Evolutionary conservation across 2,329 filamentous ascomycete species (phyloP).

Genomic region (Trichoderma citrinoviride): DNA sequence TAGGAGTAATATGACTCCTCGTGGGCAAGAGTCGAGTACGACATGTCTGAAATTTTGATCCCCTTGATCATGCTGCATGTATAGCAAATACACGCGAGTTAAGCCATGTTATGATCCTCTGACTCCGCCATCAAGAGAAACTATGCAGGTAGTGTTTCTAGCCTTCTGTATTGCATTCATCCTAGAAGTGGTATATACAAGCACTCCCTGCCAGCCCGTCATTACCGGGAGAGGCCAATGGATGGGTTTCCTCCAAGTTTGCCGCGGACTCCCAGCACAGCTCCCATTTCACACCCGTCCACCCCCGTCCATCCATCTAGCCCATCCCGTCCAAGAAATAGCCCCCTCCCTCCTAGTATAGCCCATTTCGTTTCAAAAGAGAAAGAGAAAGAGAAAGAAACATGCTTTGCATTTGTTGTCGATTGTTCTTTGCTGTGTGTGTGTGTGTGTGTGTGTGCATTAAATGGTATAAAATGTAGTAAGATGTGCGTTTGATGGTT

Average conservation of each 20-base stretch:
- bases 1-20: background rate
- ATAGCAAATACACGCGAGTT: background rate
- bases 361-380: slow-evolving; percentile 9
- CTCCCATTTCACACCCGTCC: background rate
- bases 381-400: slow-evolving; percentile 7
- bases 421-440: background rate
- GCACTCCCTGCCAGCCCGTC: slow-evolving; percentile 14
- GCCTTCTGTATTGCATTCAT: slow-evolving; percentile 24
- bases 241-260: slow-evolving; percentile 4
- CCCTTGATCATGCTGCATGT: background rate
- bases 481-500: slow-evolving; percentile 10
- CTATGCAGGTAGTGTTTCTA: background rate
- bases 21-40: background rate
- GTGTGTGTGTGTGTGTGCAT: slow-evolving; percentile 24
- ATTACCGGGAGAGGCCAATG: slow-evolving; percentile 9
- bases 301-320: slow-evolving; percentile 5
- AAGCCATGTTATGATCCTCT: background rate
- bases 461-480: slow-evolving; percentile 11
- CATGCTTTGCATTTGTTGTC: slow-evolving; percentile 3
- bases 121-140: background rate
- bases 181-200: slow-evolving; percentile 29
- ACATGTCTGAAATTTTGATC: background rate
- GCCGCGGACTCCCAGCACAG: background rate
- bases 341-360: background rate
- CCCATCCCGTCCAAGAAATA: slow-evolving; percentile 4